A percentile compares a stretch with the other conserved stretches of the same genome.
Conservation (phyloP, 108 stramenopile genomes). For the Cyclotella baltica region DNA sequence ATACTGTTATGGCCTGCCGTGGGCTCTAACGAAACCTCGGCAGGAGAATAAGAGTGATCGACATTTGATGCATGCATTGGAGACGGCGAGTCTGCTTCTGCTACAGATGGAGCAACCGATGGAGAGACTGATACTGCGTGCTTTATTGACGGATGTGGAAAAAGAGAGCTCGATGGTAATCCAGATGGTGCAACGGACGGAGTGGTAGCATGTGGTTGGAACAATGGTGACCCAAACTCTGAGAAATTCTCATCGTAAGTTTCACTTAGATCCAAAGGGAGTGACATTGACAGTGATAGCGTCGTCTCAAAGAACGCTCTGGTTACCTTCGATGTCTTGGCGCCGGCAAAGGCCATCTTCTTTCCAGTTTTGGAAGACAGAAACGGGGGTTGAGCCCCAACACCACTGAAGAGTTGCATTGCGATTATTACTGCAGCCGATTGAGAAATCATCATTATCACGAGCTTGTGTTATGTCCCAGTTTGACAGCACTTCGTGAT, state of each 20-base stretch:
- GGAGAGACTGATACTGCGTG: too few relatives aligned
- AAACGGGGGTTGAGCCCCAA: not conserved
- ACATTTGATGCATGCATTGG: too few relatives aligned
- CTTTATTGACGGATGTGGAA: too few relatives aligned
- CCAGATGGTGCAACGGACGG: not conserved
- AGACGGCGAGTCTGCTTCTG: too few relatives aligned
- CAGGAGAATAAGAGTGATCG: too few relatives aligned
- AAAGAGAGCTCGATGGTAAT: not conserved
- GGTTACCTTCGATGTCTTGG: not conserved
- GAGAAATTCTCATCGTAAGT: not conserved
- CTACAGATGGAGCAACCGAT: too few relatives aligned
- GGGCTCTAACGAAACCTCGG: too few relatives aligned
- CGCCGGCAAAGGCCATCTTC: not conserved
- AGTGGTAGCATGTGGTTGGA: not conserved
- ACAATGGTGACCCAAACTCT: not conserved
- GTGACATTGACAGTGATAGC: not conserved
- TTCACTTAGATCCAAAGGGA: not conserved
- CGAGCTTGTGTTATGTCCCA: not conserved
- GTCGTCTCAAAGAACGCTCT: not conserved
- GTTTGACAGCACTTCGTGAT: too few relatives aligned
- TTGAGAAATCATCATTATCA: not conserved
- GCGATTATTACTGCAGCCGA: not conserved
- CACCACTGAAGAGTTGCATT: not conserved
- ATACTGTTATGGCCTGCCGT: not conserved
- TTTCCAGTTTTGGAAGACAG: not conserved